Evolutionary conservation across 1,139 yeast genomes (phyloP).

Genomic region (Debaryomycetaceae sp.): DNA sequence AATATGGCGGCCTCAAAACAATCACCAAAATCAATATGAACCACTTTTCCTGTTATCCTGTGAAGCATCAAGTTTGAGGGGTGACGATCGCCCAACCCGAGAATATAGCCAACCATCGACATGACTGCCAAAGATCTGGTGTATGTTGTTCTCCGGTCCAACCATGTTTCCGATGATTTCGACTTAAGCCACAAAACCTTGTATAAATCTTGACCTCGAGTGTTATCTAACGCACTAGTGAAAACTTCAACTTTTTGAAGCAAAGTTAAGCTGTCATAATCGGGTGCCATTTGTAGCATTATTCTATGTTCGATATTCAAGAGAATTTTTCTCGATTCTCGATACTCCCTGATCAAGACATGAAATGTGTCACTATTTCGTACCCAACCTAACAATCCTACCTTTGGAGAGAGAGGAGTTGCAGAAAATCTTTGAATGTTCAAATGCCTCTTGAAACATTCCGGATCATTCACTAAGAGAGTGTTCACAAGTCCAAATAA

Average conservation of each 20-base stretch:
- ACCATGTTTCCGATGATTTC: conserved; percentile 95
- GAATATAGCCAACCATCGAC: conserved; percentile 97
- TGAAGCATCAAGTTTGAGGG: conserved; percentile 97
- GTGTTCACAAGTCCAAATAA: conserved; percentile 94
- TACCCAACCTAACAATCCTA: conserved; percentile 97
- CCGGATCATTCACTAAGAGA: conserved; percentile 82
- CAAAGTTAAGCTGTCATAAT: conserved; percentile 83
- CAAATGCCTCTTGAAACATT: conserved; percentile 92
- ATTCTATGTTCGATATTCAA: conserved; percentile 92
- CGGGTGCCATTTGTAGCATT: conserved; percentile 98
- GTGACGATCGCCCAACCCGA: conserved; percentile 97
- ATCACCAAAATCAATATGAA: conserved; percentile 98
- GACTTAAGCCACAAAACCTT: conserved; percentile 96
- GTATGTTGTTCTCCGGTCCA: conserved; percentile 93
- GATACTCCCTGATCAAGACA: conserved; percentile 82
- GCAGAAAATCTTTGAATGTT: conserved; percentile 91
- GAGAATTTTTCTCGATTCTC: conserved; percentile 86
- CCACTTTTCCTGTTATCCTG: conserved; percentile 88
- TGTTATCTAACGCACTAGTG: conserved; percentile 91
- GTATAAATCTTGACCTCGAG: conserved; percentile 94
- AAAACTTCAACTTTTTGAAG: conserved; percentile 95
- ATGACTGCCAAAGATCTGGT: conserved; percentile 94
- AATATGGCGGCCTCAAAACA: conserved; percentile 98
- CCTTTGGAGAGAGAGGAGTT: conserved; percentile 92
- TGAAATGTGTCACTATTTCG: conserved; percentile 97